Evolutionary conservation across 257 asterid species (phyloP), one percentile per base, ranked within the genome.

Genomic region (Capsicum rhomboideum): DNA sequence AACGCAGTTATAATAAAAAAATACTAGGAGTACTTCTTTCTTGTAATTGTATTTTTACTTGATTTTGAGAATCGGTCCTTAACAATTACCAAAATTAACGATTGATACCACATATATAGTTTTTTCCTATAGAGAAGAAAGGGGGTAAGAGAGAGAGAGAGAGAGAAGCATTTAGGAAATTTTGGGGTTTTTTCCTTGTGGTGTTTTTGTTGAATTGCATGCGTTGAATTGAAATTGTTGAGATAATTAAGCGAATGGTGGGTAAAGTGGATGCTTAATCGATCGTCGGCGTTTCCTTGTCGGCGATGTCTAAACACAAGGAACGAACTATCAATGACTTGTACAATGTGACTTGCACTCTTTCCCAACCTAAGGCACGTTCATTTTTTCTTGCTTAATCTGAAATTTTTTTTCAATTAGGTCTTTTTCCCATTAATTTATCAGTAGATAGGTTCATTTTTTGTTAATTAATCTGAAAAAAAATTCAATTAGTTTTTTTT

Each of bases 291-390:
- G 40, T 34, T 34, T 84, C 86, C 49, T 61, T 85, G 83, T 82
- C 75, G 91, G 87, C 85, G 90, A 91, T 94, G 95, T 85, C 83
- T 78, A 90, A 85, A 81, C 90, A 88, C 86, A 87, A 86, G 85
- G 91, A 86, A 83, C 89, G 91, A 84, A 90, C 89, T 83, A 89
- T 93, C 79, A 86, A 54, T 83, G 91, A 89, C 84, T 88, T 93
- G 1, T 89, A 89, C 86, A 92, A 91, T 88, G 93, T 86, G 85
- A 90, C 96, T 68, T 85, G 82, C 61, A 82, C 91, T 84, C 87
- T 89, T 78, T 87, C 88, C 44, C 84, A 87, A 69, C 89, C 93
- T 69, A 89, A 93, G 95, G 97, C 90, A 85, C 77, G 94, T 83
- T 84, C 31, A 26, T 63, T 61, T 61, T 68, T 71, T 83, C 20